Percentiles rank a stretch among this genome's conserved stretches.
Conservation (phyloP, 78 protist genomes). For the Goniomonas avonlea region DNA sequence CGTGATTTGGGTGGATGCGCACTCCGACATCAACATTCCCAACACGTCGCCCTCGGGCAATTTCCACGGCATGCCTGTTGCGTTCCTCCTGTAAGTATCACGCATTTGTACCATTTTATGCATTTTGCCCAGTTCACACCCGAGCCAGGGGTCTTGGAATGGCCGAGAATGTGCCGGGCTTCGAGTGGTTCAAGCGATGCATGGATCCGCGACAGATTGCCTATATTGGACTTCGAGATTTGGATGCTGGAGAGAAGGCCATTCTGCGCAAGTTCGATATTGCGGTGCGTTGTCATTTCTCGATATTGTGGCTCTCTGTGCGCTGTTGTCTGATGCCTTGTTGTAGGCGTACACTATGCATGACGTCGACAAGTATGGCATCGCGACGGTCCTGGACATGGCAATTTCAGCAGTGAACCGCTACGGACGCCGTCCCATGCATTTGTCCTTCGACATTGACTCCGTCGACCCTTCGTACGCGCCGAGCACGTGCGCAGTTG, state of each 20-base stretch:
- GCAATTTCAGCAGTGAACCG: background rate
- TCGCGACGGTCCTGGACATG: conserved; percentile 19
- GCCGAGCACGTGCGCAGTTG: background rate
- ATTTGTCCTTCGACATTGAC: conserved; percentile 38
- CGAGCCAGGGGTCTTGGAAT: no score
- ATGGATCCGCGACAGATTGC: background rate
- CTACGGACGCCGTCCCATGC: background rate
- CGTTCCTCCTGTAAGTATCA: conserved; percentile 11
- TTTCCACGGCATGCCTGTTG: conserved; percentile 53
- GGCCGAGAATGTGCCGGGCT: no score
- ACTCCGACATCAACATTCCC: conserved; percentile 48
- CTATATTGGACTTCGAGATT: conserved; percentile 39
- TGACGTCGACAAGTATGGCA: conserved; percentile 33
- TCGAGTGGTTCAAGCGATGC: background rate
- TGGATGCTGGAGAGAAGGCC: conserved; percentile 9
- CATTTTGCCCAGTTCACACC: no score
- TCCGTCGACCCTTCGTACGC: conserved; percentile 31
- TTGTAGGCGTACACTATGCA: conserved; percentile 16
- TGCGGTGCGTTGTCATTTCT: no score
- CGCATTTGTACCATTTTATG: no score
- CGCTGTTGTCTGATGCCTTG: no score
- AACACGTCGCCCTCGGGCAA: conserved; percentile 8
- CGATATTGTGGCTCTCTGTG: no score
- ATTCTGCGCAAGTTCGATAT: no score
- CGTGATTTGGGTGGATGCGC: conserved; percentile 52